Evolutionary conservation across 257 asterid genomes (phyloP).

Genomic region (Solanum clarkiae): DNA sequence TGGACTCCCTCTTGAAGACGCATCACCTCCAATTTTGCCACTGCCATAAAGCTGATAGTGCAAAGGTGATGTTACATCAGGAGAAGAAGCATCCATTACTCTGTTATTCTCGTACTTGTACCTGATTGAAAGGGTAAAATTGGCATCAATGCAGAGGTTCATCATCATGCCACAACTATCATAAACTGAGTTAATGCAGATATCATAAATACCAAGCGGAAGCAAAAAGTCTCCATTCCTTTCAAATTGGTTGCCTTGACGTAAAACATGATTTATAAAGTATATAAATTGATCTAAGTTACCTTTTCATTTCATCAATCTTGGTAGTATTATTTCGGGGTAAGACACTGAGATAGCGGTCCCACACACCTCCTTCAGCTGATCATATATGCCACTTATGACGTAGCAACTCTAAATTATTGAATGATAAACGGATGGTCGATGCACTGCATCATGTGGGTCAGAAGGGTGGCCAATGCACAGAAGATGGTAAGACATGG

Average conservation of each 20-base stretch:
- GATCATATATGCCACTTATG: not conserved
- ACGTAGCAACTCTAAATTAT: not conserved
- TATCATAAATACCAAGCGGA: not conserved
- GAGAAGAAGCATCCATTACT: conserved; percentile 78
- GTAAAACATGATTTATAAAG: not conserved
- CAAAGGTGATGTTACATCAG: conserved; percentile 79
- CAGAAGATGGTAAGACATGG: not conserved
- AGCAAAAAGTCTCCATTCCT: not conserved
- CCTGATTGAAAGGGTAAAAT: conserved; percentile 26
- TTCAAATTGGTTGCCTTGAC: not conserved
- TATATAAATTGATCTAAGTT: not conserved
- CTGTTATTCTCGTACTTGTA: conserved; percentile 87
- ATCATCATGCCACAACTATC: not conserved
- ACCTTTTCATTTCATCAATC: not conserved
- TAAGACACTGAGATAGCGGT: not conserved
- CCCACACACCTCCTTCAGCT: not conserved
- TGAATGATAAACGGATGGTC: not conserved
- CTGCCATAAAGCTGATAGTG: conserved; percentile 89
- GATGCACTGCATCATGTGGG: not conserved
- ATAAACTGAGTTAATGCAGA: not conserved
- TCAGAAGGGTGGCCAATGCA: not conserved
- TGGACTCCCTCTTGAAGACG: conserved; percentile 70
- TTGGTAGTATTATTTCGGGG: not conserved
- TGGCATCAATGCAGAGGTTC: not conserved
- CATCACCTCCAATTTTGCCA: conserved; percentile 74